Conservation (phyloP, 768 basidiomycete species). For the Russula virescens region DNA sequence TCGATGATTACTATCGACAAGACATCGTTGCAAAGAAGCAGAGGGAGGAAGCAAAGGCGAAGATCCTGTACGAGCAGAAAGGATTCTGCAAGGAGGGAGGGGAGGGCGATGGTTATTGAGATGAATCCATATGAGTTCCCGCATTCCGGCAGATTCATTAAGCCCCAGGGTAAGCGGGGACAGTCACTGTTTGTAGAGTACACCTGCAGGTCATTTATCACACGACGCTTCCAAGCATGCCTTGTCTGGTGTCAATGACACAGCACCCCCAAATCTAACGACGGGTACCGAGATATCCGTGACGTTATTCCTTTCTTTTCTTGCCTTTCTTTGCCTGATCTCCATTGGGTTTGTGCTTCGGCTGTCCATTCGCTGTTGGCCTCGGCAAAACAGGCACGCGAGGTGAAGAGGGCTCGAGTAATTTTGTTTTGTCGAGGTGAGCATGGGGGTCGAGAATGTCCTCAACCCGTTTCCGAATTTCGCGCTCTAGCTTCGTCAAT, state of each 20-base stretch:
- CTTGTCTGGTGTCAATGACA: neutral
- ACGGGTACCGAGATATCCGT: neutral
- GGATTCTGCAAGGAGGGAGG: conserved; percentile 95
- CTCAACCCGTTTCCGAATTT: conserved; percentile 72
- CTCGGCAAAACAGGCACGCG: conserved; percentile 25
- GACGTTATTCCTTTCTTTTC: conserved; percentile 21
- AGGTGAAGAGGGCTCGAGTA: conserved; percentile 19
- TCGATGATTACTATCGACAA: conserved; percentile 66
- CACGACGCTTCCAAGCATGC: neutral
- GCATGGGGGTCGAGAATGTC: conserved; percentile 44
- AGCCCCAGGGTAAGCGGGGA: conserved; percentile 27
- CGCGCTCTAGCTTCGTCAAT: conserved; percentile 70
- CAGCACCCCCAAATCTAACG: neutral
- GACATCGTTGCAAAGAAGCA: conserved; percentile 70
- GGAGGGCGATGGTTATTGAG: conserved; percentile 92
- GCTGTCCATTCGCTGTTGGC: conserved; percentile 30
- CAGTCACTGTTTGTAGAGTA: conserved; percentile 27
- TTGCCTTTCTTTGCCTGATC: conserved; percentile 24
- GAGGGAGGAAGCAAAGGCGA: conserved; percentile 78
- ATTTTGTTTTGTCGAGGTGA: conserved; percentile 6
- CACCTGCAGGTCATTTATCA: conserved; percentile 21
- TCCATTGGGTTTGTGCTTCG: conserved; percentile 22
- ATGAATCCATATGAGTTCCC: neutral
- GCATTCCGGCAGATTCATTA: conserved; percentile 37
- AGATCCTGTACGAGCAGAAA: conserved; percentile 73